phyloP scores from a whole-genome alignment of 2,329 filamentous ascomycete species.

The Periconia macrospinosa region DNA sequence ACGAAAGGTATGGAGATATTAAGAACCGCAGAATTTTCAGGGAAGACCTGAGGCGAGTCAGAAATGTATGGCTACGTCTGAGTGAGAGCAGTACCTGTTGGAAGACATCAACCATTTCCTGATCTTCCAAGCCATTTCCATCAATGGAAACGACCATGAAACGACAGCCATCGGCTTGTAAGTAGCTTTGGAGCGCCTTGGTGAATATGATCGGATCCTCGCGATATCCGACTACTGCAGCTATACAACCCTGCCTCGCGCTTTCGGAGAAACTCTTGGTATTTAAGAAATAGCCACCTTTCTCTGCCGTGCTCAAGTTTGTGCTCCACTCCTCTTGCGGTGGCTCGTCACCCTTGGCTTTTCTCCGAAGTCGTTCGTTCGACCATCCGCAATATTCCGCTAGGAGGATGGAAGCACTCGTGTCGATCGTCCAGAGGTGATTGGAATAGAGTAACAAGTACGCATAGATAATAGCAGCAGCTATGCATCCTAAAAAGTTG shows the following conservation, averaged over 20 bases:
- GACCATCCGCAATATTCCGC: slow-evolving; percentile 30
- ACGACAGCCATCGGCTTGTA: background rate
- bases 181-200: slow-evolving; percentile 32
- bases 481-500: slow-evolving; percentile 29
- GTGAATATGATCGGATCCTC: slow-evolving; percentile 32
- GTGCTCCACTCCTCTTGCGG: slow-evolving; percentile 6
- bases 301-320: slow-evolving; percentile 14
- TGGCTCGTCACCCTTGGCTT: slow-evolving; percentile 8
- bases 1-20: slow-evolving; percentile 2
- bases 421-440: slow-evolving; percentile 28
- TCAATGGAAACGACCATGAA: slow-evolving; percentile 32
- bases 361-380: slow-evolving; percentile 22
- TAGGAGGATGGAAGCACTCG: slow-evolving; percentile 28
- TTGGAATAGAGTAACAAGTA: slow-evolving; percentile 21
- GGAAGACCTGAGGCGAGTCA: background rate
- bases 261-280: background rate
- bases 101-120: slow-evolving; percentile 34
- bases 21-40: background rate
- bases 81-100: slow-evolving; percentile 13
- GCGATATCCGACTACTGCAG: slow-evolving; percentile 35
- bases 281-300: slow-evolving; percentile 8
- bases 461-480: slow-evolving; percentile 23
- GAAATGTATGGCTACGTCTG: background rate
- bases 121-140: slow-evolving; percentile 29
- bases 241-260: slow-evolving; percentile 23